Percentiles rank a stretch among this genome's conserved stretches.
Evolutionary conservation across 345 rosid species (phyloP).

Genomic region (Excoecaria agallocha): DNA sequence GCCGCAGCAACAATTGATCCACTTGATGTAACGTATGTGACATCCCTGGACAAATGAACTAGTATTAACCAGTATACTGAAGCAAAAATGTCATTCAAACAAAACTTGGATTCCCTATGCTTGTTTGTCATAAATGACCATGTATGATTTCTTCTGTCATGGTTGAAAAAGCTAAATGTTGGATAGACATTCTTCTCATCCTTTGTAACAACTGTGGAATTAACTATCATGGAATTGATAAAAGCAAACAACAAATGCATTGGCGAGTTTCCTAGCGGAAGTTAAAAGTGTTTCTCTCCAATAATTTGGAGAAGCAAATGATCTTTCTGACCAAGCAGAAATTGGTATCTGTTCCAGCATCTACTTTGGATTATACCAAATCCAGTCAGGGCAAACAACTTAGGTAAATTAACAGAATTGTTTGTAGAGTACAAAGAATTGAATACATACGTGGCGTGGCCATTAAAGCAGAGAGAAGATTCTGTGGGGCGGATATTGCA

Average conservation of each 20-base stretch:
- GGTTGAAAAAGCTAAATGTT: not conserved
- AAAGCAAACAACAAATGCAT: not conserved
- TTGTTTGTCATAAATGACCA: constrained; percentile 2
- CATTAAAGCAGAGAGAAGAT: constrained; percentile 86
- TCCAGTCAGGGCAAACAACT: not conserved
- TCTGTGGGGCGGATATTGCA: constrained; percentile 76
- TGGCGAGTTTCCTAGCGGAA: not conserved
- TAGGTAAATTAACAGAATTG: constrained; percentile 6
- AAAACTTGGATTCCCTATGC: constrained; percentile 1
- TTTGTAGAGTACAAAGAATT: constrained; percentile 15
- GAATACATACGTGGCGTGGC: constrained; percentile 70
- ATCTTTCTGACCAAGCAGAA: not conserved
- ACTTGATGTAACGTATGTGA: constrained; percentile 78
- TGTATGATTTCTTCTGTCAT: not conserved
- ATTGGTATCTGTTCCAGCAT: not conserved
- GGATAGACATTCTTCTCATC: not conserved
- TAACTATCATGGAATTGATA: not conserved
- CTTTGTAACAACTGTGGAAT: not conserved
- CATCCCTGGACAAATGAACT: constrained; percentile 56
- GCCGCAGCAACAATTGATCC: constrained; percentile 85
- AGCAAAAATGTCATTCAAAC: constrained; percentile 5
- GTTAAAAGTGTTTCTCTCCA: not conserved
- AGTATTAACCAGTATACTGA: constrained; percentile 9
- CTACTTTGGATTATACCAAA: not conserved
- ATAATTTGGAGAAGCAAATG: not conserved